Conservation (phyloP, 768 basidiomycete genomes). For the Russula virescens region DNA sequence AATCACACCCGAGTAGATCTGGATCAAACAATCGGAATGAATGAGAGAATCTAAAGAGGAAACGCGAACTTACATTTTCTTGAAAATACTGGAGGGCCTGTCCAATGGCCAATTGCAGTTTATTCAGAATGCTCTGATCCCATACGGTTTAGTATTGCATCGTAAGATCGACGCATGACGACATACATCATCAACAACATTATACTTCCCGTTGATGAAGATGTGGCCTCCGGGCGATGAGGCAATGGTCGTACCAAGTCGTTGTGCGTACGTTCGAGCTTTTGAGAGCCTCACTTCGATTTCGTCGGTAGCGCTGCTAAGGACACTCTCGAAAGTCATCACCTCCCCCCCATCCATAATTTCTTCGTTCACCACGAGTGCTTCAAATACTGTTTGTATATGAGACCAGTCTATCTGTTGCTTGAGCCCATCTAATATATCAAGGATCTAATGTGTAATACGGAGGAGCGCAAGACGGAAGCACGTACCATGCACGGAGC, state of each 20-base stretch:
- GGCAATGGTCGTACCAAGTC: conserved; percentile 31
- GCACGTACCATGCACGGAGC: background rate
- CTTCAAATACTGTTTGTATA: conserved; percentile 9
- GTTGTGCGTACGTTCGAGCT: conserved; percentile 31
- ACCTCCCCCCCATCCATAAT: background rate
- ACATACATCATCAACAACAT: conserved; percentile 14
- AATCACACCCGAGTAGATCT: conserved; percentile 54
- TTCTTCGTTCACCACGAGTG: background rate
- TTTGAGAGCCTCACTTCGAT: conserved; percentile 22
- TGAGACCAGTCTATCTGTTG: conserved; percentile 9
- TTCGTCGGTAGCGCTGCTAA: conserved; percentile 4
- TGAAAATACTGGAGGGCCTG: conserved; percentile 64
- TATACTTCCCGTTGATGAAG: conserved; percentile 43
- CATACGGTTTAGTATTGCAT: background rate
- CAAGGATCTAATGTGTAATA: background rate
- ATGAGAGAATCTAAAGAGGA: background rate
- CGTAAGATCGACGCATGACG: background rate
- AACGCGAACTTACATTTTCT: conserved; percentile 48
- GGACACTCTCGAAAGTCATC: conserved; percentile 6
- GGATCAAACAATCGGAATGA: background rate
- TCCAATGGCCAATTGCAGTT: conserved; percentile 53
- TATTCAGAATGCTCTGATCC: conserved; percentile 56
- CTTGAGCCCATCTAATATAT: background rate
- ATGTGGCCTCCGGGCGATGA: conserved; percentile 33
- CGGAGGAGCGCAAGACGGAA: background rate